Conservation (phyloP, 2,329 filamentous ascomycete genomes). For the Stachybotrys elegans region DNA sequence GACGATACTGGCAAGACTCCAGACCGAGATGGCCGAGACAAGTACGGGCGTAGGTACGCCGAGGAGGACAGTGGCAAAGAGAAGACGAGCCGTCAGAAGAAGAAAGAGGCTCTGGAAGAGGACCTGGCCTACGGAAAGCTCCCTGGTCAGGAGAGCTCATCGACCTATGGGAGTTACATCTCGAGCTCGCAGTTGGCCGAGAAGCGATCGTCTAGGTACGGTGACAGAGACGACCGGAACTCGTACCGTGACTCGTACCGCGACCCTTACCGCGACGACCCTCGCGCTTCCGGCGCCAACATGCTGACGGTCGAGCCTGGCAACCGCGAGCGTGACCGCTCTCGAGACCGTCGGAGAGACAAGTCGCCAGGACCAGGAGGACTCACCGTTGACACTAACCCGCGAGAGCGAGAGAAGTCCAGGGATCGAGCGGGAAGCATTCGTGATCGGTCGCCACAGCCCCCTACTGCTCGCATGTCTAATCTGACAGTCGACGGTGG, state of each 20-base stretch:
- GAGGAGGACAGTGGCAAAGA: slow-evolving; percentile 11
- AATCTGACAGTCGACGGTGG: slow-evolving; percentile 45
- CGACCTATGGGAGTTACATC: slow-evolving; percentile 24
- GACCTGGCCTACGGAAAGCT: slow-evolving; percentile 46
- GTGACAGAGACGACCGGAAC: slow-evolving; percentile 12
- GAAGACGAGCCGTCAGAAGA: slow-evolving; percentile 20
- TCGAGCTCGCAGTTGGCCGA: slow-evolving; percentile 12
- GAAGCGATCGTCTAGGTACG: slow-evolving; percentile 17
- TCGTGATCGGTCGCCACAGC: slow-evolving; percentile 41
- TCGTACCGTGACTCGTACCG: slow-evolving; percentile 14
- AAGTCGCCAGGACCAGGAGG: slow-evolving; percentile 16
- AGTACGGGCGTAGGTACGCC: slow-evolving; percentile 3
- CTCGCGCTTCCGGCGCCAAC: slow-evolving; percentile 30
- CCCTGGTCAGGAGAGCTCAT: slow-evolving; percentile 17
- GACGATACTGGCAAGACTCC: slow-evolving; percentile 8
- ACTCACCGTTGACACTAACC: slow-evolving; percentile 14
- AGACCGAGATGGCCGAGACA: neutral
- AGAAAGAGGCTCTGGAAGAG: slow-evolving; percentile 29
- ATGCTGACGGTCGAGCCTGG: slow-evolving; percentile 37
- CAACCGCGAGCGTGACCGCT: slow-evolving; percentile 27
- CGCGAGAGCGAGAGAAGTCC: slow-evolving; percentile 15
- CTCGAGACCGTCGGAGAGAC: slow-evolving; percentile 26
- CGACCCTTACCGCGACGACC: slow-evolving; percentile 24
- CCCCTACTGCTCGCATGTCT: slow-evolving; percentile 46
- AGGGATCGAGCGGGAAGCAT: slow-evolving; percentile 27